Base-by-base conservation (phyloP, 106 monocot species). In the Triglochin maritima region DNA sequence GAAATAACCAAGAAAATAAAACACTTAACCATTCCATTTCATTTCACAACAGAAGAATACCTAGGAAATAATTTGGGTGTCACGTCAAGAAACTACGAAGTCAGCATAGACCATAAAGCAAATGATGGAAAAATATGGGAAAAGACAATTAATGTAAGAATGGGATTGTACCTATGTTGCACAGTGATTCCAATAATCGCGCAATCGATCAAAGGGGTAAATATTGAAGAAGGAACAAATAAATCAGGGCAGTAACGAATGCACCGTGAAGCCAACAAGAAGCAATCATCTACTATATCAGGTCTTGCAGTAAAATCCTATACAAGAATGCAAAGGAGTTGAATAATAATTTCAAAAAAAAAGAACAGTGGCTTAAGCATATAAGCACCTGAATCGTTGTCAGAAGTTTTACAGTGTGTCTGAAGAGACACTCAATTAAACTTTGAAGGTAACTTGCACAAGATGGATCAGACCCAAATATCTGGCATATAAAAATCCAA, bases 231-330 rank as follows among this genome's bases (percentile, higher is more conserved):
- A 17, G 86, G 79, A 53, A 88, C 71, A 80, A 96, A 96, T 68
- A 96, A 68, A 76, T 86, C 84, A 46, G 96, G 90, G 56, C 96
- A 91, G 59, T 96, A 96, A 52, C 90, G 85, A 49, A 96, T 96
- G 60, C 95, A 96, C 79, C 95, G 88, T 63, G 95, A 96, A 60
- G 95, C 90, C 78, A 96, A 74, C 79, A 96, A 69, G 70, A 82
- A 96, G 50, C 95, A 96, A 55, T 96, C 95, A 80, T 96, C 90
- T 7, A 87, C 95, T 69, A 91, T 80, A 64, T 96, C 95, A 44
- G 95, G 95, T 69, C 95, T 91, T 45, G 75, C 68, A 10, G 95
- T 96, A 65, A 96, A 96, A 74, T 96, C 95, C 95, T 96, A 57
- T 63, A 85, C 15, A 67, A 46, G 46, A 48, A 49, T 1, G 42